Base-by-base conservation (phyloP, 2,329 filamentous ascomycete genomes). In the Colletotrichum falcatum region DNA sequence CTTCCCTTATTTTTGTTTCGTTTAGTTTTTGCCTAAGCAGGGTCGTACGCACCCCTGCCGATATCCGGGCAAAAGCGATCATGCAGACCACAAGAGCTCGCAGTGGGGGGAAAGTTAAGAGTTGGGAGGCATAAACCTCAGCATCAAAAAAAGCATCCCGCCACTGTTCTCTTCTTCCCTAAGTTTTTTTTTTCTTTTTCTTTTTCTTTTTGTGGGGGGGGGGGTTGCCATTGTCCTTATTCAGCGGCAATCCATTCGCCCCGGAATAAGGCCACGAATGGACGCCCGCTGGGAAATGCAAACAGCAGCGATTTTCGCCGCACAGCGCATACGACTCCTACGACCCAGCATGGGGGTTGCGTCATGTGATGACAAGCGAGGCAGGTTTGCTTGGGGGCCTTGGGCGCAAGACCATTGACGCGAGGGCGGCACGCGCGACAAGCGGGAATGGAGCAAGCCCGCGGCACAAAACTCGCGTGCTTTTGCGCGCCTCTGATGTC, bases 261-360 rank as follows among this genome's bases (percentile, higher is more conserved):
- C n/a, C 44, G 23, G 54, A 37, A 49, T n/a, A 30, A 28, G 48
- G 64, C 37, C 49, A 48, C 48, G 33, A 46, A 23, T 28, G 16
- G 23, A 35, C 16, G 16, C 12, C 14, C 56, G 48, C 14, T 33
- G 42, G 18, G 35, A 66, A 61, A 42, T 42, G 42, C 18, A 62
- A 51, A 23, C 35, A 20, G 42, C 42, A 18, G 56, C 48, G 54
- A 35, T 59, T 63, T 51, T 28, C 42, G 64, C 48, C 20, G 62
- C 62, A 42, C n/a, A 16, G 54, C 62, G 48, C 55, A 56, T 70
- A 56, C 26, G 49, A 70, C 58, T 67, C 23, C 26, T 9, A 33
- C 23, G 67, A 66, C 67, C 67, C 67, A 67, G 67, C 67, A 70
- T 70, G 23, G 35, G 53, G 33, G 42, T 62, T 37, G 56, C 67